Base-by-base conservation (phyloP, 495 filamentous ascomycete genomes). In the Podospora comata region DNA sequence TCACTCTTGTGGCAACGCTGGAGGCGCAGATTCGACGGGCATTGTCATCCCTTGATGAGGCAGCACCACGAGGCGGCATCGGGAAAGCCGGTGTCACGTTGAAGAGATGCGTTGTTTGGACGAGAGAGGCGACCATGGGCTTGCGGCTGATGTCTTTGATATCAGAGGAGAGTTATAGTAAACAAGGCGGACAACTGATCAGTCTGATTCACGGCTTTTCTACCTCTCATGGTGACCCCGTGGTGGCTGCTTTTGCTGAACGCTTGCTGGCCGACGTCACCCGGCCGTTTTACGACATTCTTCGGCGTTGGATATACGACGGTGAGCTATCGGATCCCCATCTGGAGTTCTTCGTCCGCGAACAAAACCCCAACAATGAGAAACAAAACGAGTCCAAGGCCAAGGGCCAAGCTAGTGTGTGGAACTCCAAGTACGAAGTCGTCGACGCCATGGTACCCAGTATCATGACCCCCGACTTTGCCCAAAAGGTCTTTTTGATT, bases 301-400 rank as follows among this genome's bases (percentile, higher is more conserved):
- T 98, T 66, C 88, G 94, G 63, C 88, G 91, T 68, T 99, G 96
- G 96, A 97, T 98, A 62, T 99, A 98, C 76, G 94, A 98, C 75
- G 96, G 96, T 64, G 96, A 99, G 80, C 86, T 99, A 20, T 93
- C 91, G 18, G 96, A 99, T 80, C 96, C 96, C 7, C 97, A 95
- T 73, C 85, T 89, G 34, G 96, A 99, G 72, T 99, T 99, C 78
- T 97, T 98, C 73, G 93, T 99, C 28, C 87, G 87, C 44, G 93
- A 97, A 76, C 90, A 93, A 70, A 76, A 74, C 15, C 70, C 73
- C 18, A 72, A 69, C 60, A 70, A 73, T 58, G 75, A 79, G 56
- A 80, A 82, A 64, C 83, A 83, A 53, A 83, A 80, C 58, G 81
- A 84, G 7, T 70, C 79, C 54, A 82, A 80, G 72, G 87, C 89